Base-by-base conservation (phyloP, 2,329 filamentous ascomycete genomes). In the Parastagonospora avenae region DNA sequence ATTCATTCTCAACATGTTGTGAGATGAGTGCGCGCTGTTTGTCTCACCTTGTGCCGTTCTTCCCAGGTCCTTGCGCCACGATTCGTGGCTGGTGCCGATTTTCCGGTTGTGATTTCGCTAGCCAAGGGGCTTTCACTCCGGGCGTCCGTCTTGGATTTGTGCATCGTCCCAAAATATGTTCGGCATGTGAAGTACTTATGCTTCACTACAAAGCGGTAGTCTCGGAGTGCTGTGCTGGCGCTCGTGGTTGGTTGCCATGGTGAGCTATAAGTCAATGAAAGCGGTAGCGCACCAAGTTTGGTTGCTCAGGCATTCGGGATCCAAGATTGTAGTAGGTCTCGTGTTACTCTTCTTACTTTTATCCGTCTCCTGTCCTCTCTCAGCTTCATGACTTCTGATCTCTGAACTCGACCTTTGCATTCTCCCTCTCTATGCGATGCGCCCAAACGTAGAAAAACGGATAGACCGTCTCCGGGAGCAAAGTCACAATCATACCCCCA, bases 381-480 rank as follows among this genome's bases (percentile, higher is more conserved):
- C 16, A 39, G 33, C 29, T 29, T 5, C n/a, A 40, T 30, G 8
- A 15, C 8, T 49, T 15, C 14, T 16, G n/a, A 14, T 7, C 8
- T 28, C 11, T 24, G 19, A n/a, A 46, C 33, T 46, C 33, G 6
- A 35, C 38, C 39, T 59, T 60, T 15, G 46, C 36, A 8, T 40
- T 58, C 30, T 49, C 57, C 33, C 53, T 57, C 50, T 65, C 64
- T 37, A 64, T 61, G 32, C 46, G 39, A 42, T 66, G 59, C 16
- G 68, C 67, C 64, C 67, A 67, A n/a, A 75, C 48, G 49, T 76
- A 76, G 6, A 73, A 64, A 32, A 74, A 70, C 0, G 74, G 74
- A 48, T 71, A 74, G 1, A 73, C 53, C 2, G 68, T 67, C 57
- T 77, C 74, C 14, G 74, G 70, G n/a, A 75, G 36, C 46, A 76